Evolutionary conservation across 345 rosid species (phyloP), one percentile per base, ranked within the genome.

Genomic region (Aquilaria sinensis): DNA sequence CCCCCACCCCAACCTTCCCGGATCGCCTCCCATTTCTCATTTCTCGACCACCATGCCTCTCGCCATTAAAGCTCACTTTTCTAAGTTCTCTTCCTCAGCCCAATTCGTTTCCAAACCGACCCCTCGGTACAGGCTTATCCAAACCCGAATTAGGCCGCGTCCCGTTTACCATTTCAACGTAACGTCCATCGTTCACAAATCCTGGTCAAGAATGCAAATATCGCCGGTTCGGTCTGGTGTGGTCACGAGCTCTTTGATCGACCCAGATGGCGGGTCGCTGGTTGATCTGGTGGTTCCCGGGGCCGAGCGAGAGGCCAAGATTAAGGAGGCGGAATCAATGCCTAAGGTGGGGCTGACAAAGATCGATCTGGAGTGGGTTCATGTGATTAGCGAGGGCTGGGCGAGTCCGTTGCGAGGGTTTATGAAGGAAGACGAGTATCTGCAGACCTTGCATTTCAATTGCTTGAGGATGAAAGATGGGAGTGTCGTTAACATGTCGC

Each of bases 331-430:
- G 1, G 88, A 78, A 53, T 51, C 82, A 53, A 69, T 90, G 85
- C 89, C 90, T 29, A 81, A 66, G 74, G 96, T 83, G 70, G 68
- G 60, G 70, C 75, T 94, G 60, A 81, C 85, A 9, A 76, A 75
- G 79, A 83, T 88, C 31, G 99, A 94, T 70, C 57, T 87, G 34
- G 97, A 95, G 80, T 95, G 99, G 99, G 90, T 85, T 14, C 99
- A 91, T 31, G 97, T 94, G 77, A 77, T 88, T 12, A 76, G 91
- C 54, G 96, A 94, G 64, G 99, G 99, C 0, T 94, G 97, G 97
- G 95, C 99, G 49, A 94, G 93, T 73, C 99, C 97, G 29, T 67
- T 94, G 58, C 78, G 72, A 78, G 99, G 97, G 56, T 94, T 94
- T 70, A 94, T 90, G 99, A 85, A 96, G 66, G 97, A 90, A 75